phyloP scores from a whole-genome alignment of 2,329 filamentous ascomycete genomes.

The Lachnellula cervina region DNA sequence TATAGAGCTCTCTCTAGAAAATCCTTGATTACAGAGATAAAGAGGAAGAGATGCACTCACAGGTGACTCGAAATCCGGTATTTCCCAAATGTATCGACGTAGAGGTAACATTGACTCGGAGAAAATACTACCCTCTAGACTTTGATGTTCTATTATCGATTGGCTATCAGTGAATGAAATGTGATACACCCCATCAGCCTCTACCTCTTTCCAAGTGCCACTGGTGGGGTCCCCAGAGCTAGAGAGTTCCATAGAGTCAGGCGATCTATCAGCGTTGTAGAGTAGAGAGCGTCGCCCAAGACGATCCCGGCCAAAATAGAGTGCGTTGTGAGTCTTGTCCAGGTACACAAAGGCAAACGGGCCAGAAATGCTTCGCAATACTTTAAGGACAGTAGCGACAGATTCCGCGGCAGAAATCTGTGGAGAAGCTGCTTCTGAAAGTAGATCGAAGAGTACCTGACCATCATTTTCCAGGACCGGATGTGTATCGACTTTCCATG shows the following conservation, averaged over 20 bases:
- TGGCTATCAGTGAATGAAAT: slow-evolving; percentile 16
- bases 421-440: slow-evolving; percentile 39
- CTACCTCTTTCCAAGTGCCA: slow-evolving; percentile 69
- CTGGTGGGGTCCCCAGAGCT: slow-evolving; percentile 59
- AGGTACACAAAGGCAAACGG: slow-evolving; percentile 89
- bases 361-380: slow-evolving; percentile 62
- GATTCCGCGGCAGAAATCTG: slow-evolving; percentile 13
- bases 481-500: slow-evolving; percentile 66
- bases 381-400: slow-evolving; percentile 40
- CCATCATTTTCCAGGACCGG: slow-evolving; percentile 74
- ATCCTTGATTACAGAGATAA: neutral
- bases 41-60: slow-evolving; percentile 3
- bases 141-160: neutral
- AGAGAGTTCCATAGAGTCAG: slow-evolving; percentile 53
- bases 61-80: neutral
- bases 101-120: slow-evolving; percentile 9
- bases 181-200: slow-evolving; percentile 73
- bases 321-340: slow-evolving; percentile 52
- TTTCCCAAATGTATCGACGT: slow-evolving; percentile 12
- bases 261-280: slow-evolving; percentile 41
- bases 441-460: slow-evolving; percentile 56
- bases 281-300: slow-evolving; percentile 83
- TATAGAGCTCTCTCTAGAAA: neutral
- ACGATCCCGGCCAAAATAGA: slow-evolving; percentile 84
- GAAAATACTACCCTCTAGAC: neutral